Evolutionary conservation across 257 asterid genomes (phyloP), one percentile per base, ranked within the genome.

Genomic region (Jacaranda mimosifolia): DNA sequence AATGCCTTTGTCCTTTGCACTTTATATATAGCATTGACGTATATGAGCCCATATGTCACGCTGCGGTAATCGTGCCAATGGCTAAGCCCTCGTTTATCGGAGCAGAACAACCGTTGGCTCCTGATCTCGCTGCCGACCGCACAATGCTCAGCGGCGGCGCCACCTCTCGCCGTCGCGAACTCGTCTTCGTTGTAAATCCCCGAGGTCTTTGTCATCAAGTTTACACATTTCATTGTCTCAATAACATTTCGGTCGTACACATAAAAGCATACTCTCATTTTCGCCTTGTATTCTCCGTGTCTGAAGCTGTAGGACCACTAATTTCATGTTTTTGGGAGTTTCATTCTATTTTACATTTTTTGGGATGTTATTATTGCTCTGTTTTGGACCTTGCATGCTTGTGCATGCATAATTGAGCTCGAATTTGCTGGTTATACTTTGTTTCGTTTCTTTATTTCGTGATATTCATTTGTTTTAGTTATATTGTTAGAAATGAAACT

Each of bases 101-200:
- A 80, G 85, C 88, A 1, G 85, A 85, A 21, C 82, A 82, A 46
- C 85, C 91, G 7, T 19, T 77, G 67, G 75, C 91, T 79, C 65
- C 88, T 18, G 90, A 85, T 86, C 90, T 82, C 79, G 39, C 90
- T 56, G 85, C 87, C 70, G 88, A 82, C 71, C 83, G 83, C 42
- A 14, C 80, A 0, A 2, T 73, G 40, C 68, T 77, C 66, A 66
- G 82, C 12, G 68, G 60, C 66, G 74, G 75, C 65, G 52, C 81
- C 68, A 63, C 88, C 69, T 77, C 83, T 63, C 85, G 82, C 84
- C 97, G 90, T 74, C 92, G 85, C 43, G 94, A 91, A 75, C 77
- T 91, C 69, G 89, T 91, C 26, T 91, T 91, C 66, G 89, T 91
- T 19, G 94, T 91, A 63, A 91, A 91, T 81, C 94, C 97, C 43